phyloP scores from a whole-genome alignment of 495 filamentous ascomycete species.

The Neurospora sp. region DNA sequence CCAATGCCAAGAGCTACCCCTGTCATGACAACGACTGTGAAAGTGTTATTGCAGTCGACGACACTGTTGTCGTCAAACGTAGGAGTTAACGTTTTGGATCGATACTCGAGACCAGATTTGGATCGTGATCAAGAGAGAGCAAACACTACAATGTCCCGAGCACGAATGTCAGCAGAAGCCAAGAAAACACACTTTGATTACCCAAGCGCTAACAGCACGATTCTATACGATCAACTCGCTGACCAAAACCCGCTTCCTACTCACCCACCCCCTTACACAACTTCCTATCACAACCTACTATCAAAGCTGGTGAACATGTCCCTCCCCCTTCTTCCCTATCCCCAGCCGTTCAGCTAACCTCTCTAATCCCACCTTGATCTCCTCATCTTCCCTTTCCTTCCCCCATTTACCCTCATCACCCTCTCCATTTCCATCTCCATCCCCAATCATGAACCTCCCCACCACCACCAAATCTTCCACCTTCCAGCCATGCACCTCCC shows the following conservation, averaged over 20 bases:
- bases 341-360: neutral
- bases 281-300: neutral
- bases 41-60: neutral
- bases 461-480: neutral
- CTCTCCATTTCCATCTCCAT: neutral
- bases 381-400: neutral
- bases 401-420: neutral
- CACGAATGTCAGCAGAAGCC: neutral
- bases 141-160: neutral
- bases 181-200: neutral
- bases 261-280: neutral
- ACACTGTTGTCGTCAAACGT: neutral
- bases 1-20: neutral
- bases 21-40: neutral
- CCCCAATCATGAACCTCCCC: too few relatives aligned
- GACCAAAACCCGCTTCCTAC: neutral
- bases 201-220: neutral
- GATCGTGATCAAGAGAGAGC: too few relatives aligned
- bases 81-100: neutral
- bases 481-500: neutral
- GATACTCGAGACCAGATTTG: neutral
- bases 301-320: neutral
- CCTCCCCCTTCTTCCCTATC: neutral
- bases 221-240: neutral
- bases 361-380: neutral